phyloP scores from a whole-genome alignment of 768 basidiomycete species.

The Tricholoma matsutake region DNA sequence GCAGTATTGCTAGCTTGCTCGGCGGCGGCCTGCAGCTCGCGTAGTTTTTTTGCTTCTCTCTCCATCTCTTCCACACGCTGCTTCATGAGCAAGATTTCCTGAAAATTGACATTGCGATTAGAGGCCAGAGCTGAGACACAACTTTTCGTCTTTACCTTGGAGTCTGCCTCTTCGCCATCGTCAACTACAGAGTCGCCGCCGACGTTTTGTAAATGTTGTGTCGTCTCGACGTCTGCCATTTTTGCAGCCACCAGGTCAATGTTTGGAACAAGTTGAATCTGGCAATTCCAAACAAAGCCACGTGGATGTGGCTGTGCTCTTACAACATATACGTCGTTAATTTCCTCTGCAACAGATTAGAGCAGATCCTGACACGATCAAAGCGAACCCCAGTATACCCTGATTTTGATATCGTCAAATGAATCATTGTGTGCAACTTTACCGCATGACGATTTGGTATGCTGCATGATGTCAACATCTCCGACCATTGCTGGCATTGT shows the following conservation, averaged over 20 bases:
- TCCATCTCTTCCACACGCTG: conserved; percentile 94
- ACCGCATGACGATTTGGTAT: too few species aligned
- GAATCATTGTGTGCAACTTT: too few species aligned
- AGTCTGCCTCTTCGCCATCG: conserved; percentile 62
- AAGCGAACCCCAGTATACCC: too few species aligned
- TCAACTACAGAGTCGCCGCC: conserved; percentile 41
- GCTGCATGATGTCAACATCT: too few species aligned
- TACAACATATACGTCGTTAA: not conserved
- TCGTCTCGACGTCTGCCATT: conserved; percentile 54
- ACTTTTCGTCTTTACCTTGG: conserved; percentile 40
- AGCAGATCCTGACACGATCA: too few species aligned
- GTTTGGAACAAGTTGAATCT: conserved; percentile 16
- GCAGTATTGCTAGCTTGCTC: conserved; percentile 51
- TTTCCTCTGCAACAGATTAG: too few species aligned
- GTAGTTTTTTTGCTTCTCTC: conserved; percentile 80
- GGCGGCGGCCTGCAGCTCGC: conserved; percentile 81
- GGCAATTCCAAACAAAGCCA: conserved; percentile 18
- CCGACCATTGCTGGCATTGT: too few species aligned
- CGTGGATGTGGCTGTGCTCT: conserved; percentile 16
- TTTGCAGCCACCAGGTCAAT: conserved; percentile 11
- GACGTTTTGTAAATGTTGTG: conserved; percentile 36
- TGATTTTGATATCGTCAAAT: too few species aligned
- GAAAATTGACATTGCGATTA: conserved; percentile 14
- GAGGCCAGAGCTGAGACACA: conserved; percentile 11
- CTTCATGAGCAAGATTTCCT: conserved; percentile 91